Evolutionary conservation across 495 filamentous ascomycete species (phyloP).

Genomic region (Daldinia bambusicola): DNA sequence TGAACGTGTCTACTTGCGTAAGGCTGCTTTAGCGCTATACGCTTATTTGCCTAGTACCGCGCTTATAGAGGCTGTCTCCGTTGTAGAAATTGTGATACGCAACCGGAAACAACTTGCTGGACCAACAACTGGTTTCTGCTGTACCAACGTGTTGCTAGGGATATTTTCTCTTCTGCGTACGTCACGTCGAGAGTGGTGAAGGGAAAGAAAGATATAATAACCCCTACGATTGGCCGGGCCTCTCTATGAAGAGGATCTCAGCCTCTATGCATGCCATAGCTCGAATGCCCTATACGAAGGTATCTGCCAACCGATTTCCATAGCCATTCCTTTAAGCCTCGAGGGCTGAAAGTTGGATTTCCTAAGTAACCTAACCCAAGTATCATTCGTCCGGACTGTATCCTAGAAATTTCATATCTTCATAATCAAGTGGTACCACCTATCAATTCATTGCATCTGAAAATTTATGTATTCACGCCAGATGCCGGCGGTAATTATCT

Average conservation of each 20-base stretch:
- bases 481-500: constrained; percentile 10
- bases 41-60: neutral
- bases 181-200: no score
- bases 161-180: no score
- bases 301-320: no score
- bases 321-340: no score
- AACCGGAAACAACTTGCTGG: neutral
- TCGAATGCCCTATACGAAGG: no score
- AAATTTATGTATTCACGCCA: neutral
- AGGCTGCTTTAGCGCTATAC: neutral
- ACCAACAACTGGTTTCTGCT: neutral
- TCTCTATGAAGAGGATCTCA: no score
- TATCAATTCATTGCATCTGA: constrained; percentile 9
- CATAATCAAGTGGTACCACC: neutral
- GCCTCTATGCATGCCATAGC: no score
- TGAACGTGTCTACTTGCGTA: neutral
- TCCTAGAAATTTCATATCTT: neutral
- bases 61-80: neutral
- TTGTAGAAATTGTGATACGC: neutral
- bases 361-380: no score
- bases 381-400: neutral
- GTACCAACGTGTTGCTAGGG: neutral
- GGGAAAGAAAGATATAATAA: no score
- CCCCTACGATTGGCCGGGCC: no score
- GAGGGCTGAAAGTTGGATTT: neutral